Percentiles rank a stretch among this genome's conserved stretches.
Evolutionary conservation across 2,329 filamentous ascomycete genomes (phyloP).

Genomic region (Trichoderma breve): DNA sequence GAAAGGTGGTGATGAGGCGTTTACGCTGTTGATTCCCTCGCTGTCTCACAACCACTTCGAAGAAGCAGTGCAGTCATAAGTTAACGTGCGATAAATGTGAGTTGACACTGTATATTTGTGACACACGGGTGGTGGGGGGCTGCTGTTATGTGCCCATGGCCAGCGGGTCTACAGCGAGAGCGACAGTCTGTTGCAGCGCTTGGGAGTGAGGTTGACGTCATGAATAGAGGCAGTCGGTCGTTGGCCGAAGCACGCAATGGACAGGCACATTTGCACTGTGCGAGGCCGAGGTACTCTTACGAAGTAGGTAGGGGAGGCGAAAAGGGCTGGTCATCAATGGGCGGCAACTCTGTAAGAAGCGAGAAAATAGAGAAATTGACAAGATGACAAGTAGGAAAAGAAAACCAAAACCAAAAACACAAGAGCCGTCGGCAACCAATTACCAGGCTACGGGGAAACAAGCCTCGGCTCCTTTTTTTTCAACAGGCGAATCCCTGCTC

Average conservation of each 20-base stretch:
- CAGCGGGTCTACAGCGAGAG: background rate
- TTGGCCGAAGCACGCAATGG: conserved; percentile 15
- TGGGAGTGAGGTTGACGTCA: conserved; percentile 1
- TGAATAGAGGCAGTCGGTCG: conserved; percentile 9
- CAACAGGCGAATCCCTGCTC: background rate
- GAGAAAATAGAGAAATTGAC: background rate
- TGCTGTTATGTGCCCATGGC: background rate
- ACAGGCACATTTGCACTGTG: background rate
- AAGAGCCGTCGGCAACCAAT: background rate
- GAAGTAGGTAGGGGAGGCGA: background rate
- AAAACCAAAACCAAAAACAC: background rate
- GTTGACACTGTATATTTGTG: background rate
- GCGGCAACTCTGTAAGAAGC: background rate
- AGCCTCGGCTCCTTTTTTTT: background rate
- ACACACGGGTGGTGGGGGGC: background rate
- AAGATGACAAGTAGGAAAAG: background rate
- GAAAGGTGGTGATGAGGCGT: background rate
- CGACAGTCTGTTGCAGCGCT: background rate
- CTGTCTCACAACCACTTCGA: background rate
- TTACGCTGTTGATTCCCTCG: background rate
- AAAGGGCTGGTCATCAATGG: background rate
- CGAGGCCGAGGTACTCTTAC: too few relatives aligned
- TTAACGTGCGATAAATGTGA: background rate
- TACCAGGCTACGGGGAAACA: background rate
- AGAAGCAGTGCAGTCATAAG: background rate